These are phyloP conservation scores for Theobroma grandiflorum DNA, from an alignment of 441 rosid species.

Conservation along the genomic window DNA sequence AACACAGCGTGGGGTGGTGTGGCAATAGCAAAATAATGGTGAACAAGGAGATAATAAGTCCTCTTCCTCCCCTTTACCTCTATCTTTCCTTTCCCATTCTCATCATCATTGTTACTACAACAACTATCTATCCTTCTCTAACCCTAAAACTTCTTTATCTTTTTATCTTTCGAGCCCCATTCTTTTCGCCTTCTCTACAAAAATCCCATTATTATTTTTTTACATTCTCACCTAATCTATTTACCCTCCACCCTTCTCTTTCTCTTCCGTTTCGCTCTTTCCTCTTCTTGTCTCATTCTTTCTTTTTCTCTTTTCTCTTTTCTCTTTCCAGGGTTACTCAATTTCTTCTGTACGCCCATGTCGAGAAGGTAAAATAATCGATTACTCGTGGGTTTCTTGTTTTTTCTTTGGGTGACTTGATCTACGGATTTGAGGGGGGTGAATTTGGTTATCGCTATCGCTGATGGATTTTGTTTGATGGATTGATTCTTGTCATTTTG, in stretches of 20 bases:
- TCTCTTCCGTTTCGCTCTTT: background rate
- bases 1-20: slow-evolving; percentile 53
- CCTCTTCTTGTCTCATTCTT: background rate
- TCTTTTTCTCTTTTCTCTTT: background rate
- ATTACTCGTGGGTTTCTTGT: slow-evolving; percentile 25
- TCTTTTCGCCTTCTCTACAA: slow-evolving; percentile 6
- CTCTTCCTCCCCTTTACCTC: slow-evolving; percentile 50
- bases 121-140: slow-evolving; percentile 38
- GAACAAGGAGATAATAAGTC: slow-evolving; percentile 59
- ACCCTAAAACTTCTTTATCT: slow-evolving; percentile 48
- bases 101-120: slow-evolving; percentile 27
- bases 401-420: slow-evolving; percentile 19
- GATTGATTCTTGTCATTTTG: slow-evolving; percentile 20
- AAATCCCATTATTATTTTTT: background rate
- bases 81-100: slow-evolving; percentile 43
- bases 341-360: background rate
- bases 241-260: background rate
- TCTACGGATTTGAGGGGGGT: background rate
- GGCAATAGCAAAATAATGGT: slow-evolving; percentile 86
- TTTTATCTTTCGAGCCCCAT: slow-evolving; percentile 8
- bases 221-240: background rate
- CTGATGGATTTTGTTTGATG: slow-evolving; percentile 10
- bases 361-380: slow-evolving; percentile 32
- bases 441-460: background rate
- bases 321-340: slow-evolving; percentile 17